Conservation (phyloP, 257 asterid genomes). For the Solanum paucissectum region DNA sequence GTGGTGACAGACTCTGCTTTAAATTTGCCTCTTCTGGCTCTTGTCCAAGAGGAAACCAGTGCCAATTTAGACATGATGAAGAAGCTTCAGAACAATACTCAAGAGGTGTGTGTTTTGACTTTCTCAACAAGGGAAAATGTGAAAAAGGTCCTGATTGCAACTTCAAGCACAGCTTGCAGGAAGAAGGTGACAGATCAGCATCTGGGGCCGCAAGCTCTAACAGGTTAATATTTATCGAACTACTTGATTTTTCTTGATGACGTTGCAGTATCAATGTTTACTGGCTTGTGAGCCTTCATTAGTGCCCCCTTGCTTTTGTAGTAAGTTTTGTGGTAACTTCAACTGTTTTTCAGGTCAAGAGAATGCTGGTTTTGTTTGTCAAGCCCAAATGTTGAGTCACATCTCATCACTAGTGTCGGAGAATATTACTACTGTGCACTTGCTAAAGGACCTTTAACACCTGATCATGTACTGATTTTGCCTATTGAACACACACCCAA, state of each 20-base stretch:
- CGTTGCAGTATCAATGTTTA: neutral
- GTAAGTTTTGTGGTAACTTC: neutral
- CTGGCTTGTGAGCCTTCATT: neutral
- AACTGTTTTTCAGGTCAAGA: constrained; percentile 51
- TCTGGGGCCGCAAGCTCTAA: constrained; percentile 39
- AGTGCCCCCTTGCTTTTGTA: neutral
- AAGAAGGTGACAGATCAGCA: constrained; percentile 55
- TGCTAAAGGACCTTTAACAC: constrained; percentile 87
- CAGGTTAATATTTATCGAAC: constrained; percentile 28
- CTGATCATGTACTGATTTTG: constrained; percentile 76
- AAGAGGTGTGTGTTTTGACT: constrained; percentile 95
- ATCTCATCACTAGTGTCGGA: constrained; percentile 66
- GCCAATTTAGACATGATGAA: constrained; percentile 79
- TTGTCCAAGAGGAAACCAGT: constrained; percentile 80
- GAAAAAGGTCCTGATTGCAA: constrained; percentile 92
- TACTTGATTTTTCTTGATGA: neutral
- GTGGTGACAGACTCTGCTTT: constrained; percentile 62
- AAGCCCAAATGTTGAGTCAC: constrained; percentile 71
- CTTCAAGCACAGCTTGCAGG: constrained; percentile 71
- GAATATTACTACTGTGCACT: constrained; percentile 81
- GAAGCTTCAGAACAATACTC: constrained; percentile 79
- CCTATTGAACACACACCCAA: constrained; percentile 81
- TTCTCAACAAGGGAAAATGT: constrained; percentile 88
- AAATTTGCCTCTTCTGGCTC: constrained; percentile 79
- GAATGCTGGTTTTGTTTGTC: constrained; percentile 99